These are phyloP conservation scores for Aspergillus sp. DNA, from an alignment of 2,329 filamentous ascomycete species.

Conservation along the genomic window DNA sequence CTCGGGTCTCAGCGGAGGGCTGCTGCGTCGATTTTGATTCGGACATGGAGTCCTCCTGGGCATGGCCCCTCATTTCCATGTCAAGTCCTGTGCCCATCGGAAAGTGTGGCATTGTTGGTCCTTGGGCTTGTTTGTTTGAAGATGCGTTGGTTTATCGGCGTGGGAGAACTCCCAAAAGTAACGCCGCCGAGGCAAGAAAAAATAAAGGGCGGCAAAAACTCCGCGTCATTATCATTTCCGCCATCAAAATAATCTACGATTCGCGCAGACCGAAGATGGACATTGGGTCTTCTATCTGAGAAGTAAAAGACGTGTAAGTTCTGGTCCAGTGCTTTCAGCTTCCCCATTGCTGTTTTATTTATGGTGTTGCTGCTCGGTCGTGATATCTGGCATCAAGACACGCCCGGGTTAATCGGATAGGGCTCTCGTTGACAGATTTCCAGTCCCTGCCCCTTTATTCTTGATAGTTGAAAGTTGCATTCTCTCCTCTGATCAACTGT, in stretches of 20 bases:
- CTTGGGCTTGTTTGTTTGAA: conserved; percentile 1
- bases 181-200: not conserved
- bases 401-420: too few relatives aligned
- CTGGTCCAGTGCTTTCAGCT: conserved; percentile 7
- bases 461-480: not conserved
- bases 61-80: conserved; percentile 1
- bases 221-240: conserved; percentile 10
- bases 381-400: not conserved
- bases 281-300: conserved; percentile 7
- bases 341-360: not conserved
- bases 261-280: conserved; percentile 8
- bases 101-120: conserved; percentile 30
- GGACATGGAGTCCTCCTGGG: conserved; percentile 1
- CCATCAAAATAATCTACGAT: not conserved
- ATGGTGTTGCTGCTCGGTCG: not conserved
- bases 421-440: too few relatives aligned
- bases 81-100: conserved; percentile 25
- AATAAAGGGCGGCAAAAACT: conserved; percentile 18
- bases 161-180: too few relatives aligned
- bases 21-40: conserved; percentile 24
- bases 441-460: not conserved
- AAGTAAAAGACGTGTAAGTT: conserved; percentile 10
- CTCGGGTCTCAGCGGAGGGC: conserved; percentile 39
- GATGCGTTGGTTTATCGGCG: conserved; percentile 3
- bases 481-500: too few relatives aligned